phyloP scores from a whole-genome alignment of 2,329 filamentous ascomycete species.

The Apiospora hydei region DNA sequence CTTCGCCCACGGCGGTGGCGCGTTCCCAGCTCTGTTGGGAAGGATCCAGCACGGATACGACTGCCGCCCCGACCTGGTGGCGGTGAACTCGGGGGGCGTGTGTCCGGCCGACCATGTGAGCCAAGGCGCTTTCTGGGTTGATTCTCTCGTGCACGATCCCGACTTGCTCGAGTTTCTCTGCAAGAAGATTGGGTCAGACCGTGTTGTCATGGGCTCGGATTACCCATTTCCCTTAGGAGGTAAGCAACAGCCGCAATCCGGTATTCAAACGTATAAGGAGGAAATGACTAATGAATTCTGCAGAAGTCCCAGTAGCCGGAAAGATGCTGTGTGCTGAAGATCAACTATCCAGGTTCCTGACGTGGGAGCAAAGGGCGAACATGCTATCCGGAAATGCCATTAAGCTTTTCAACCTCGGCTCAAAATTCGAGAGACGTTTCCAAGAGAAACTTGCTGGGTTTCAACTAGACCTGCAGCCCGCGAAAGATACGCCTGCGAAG shows the following conservation, averaged over 20 bases:
- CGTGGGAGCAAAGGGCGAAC: constrained; percentile 41
- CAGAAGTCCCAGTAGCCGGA: constrained; percentile 43
- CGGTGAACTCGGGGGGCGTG: constrained; percentile 38
- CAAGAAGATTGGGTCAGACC: constrained; percentile 41
- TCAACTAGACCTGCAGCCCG: neutral
- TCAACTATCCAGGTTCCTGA: constrained; percentile 39
- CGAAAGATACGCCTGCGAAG: neutral
- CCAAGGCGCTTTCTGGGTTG: constrained; percentile 42
- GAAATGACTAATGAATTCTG: neutral
- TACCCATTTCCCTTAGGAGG: constrained; percentile 46
- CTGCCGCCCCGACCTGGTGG: constrained; percentile 45
- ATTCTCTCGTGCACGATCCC: constrained; percentile 45
- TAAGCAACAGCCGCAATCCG: constrained; percentile 4
- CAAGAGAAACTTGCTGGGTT: constrained; percentile 35
- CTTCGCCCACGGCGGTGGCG: constrained; percentile 46
- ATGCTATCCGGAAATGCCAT: constrained; percentile 45
- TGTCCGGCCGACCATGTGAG: constrained; percentile 41
- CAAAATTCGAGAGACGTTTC: constrained; percentile 36
- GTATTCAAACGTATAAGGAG: neutral
- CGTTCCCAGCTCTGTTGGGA: constrained; percentile 45
- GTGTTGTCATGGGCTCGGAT: constrained; percentile 45
- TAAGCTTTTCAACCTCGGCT: constrained; percentile 40
- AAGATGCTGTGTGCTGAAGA: constrained; percentile 42
- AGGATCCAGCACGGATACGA: constrained; percentile 46
- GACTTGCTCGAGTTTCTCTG: constrained; percentile 44